Base-by-base conservation (phyloP, 148 eudicot species). In the Spergularia bocconei region DNA sequence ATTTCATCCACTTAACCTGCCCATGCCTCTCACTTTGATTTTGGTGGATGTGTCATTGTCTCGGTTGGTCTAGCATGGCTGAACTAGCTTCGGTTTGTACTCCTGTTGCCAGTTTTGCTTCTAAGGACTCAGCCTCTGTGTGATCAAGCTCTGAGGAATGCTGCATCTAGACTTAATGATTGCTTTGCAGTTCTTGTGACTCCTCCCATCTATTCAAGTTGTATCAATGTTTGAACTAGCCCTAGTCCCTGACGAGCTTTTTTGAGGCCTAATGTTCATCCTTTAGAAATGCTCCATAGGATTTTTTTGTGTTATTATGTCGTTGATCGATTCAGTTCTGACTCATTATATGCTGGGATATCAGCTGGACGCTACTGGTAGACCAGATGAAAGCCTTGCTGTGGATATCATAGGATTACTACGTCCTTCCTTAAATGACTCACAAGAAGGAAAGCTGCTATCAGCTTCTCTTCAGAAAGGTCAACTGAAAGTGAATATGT, bases 331-430 rank as follows among this genome's bases (percentile, higher is more conserved):
- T 50, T 47, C 23, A 21, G 29, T 67, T 76, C 59, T 81, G 69
- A 66, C 48, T 39, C 36, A n/a, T 60, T 16, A 68, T 65, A 51
- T 76, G n/a, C 51, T 81, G 76, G 71, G 51, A 63, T 72, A 86
- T 84, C 88, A 94, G 98, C 82, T 94, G 84, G 97, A 91, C 85
- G 97, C 98, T 67, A 82, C 86, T 19, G 98, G 98, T 56, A 85
- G 98, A 79, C 93, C 98, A 73, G 98, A 94, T 82, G 98, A 94
- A 84, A 90, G 93, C 85, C 96, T 94, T 75, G 73, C 91, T 69
- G 76, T 87, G 65, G 96, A 94, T 82, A 58, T 94, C 58, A 70
- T 81, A 52, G 92, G 96, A 74, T 84, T 89, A 50, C 85, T 90
- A 53, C 85, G 83, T 72, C 89, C 91, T 55, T 74, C 75, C 71